Conservation (phyloP, 2,329 filamentous ascomycete species). For the Trichoderma hamatum region DNA sequence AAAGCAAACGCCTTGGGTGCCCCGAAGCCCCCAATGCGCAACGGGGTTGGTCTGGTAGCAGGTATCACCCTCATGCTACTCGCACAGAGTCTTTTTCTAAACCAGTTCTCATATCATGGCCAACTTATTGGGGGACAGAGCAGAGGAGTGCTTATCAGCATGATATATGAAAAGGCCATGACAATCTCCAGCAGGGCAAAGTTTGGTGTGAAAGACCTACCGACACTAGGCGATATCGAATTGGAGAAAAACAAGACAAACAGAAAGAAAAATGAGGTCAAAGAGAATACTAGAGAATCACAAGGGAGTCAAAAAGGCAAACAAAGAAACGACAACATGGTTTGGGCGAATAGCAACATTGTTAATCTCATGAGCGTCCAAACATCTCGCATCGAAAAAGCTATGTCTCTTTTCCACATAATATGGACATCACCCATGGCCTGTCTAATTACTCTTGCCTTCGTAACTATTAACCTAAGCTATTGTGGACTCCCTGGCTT, state of each 20-base stretch:
- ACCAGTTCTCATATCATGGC: slow-evolving; percentile 90
- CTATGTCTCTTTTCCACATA: slow-evolving; percentile 86
- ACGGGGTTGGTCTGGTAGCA: slow-evolving; percentile 79
- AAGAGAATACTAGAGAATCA: too few relatives aligned
- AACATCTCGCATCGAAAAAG: slow-evolving; percentile 88
- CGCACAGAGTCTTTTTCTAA: slow-evolving; percentile 75
- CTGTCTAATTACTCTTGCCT: slow-evolving; percentile 74
- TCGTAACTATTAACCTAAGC: slow-evolving; percentile 83
- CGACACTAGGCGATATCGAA: too few relatives aligned
- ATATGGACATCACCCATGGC: slow-evolving; percentile 83
- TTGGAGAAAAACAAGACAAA: slow-evolving; percentile 42
- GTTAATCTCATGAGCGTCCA: slow-evolving; percentile 95
- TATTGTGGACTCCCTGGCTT: slow-evolving; percentile 94
- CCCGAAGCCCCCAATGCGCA: slow-evolving; percentile 68
- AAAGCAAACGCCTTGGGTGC: slow-evolving; percentile 55
- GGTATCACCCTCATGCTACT: slow-evolving; percentile 87
- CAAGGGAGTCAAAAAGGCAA: too few relatives aligned
- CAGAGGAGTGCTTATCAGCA: slow-evolving; percentile 77
- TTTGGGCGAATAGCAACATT: slow-evolving; percentile 91
- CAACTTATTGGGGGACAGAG: slow-evolving; percentile 89
- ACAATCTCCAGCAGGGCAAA: slow-evolving; percentile 83
- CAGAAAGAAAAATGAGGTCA: slow-evolving; percentile 37
- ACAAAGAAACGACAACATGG: slow-evolving; percentile 54
- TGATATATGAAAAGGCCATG: slow-evolving; percentile 93
- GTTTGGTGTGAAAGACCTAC: slow-evolving; percentile 79